Evolutionary conservation across 2,329 filamentous ascomycete species (phyloP).

Genomic region (Monilinia fructicola): DNA sequence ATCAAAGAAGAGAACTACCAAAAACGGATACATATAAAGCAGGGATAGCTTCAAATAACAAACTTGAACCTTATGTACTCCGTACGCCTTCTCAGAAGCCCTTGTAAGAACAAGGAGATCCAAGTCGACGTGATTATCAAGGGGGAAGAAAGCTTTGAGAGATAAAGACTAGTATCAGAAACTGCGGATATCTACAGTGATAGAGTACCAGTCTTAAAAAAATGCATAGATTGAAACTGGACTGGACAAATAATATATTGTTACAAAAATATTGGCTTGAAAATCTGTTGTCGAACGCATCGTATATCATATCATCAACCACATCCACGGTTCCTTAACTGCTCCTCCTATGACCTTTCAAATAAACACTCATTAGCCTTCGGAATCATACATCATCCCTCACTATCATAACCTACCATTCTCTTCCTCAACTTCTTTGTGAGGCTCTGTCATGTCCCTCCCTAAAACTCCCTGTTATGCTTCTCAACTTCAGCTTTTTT

Average conservation of each 20-base stretch:
- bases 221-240: neutral
- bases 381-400: neutral
- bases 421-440: slow-evolving; percentile 47
- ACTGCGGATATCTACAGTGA: no score
- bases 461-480: slow-evolving; percentile 59
- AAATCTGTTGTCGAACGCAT: neutral
- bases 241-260: no score
- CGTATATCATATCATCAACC: neutral
- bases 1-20: no score
- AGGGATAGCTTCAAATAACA: no score
- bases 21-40: no score
- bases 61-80: no score
- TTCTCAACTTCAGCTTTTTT: slow-evolving; percentile 57
- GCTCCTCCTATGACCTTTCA: neutral
- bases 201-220: no score
- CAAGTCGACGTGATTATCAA: neutral
- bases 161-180: no score
- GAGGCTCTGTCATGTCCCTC: slow-evolving; percentile 51
- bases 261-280: neutral
- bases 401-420: slow-evolving; percentile 35
- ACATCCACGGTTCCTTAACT: neutral
- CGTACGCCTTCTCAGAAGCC: no score
- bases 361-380: neutral
- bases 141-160: no score
- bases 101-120: neutral